Base-by-base conservation (phyloP, 371 early-diverging fungal species). In the Circinella minor region DNA sequence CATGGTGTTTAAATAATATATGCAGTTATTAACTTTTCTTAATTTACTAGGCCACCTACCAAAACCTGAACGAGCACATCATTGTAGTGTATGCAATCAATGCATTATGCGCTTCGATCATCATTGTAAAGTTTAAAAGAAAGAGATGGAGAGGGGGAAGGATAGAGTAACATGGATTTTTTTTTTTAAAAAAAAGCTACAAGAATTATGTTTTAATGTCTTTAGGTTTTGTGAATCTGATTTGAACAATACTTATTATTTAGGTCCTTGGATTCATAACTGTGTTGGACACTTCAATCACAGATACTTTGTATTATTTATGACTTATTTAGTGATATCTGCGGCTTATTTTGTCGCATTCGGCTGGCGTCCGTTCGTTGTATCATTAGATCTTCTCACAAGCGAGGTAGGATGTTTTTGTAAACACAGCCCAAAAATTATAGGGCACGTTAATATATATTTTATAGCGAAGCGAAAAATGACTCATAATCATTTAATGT, bases 51-150 rank as follows among this genome's bases (percentile, higher is more conserved):
- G 89, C 66, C 81, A 80, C 36, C 72, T 88, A 18, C 91, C 91
- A 4, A 96, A 95, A 77, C 95, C 98, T 11, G 94, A 93, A 71
- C 86, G 98, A 65, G 88, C 96, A 10, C 96, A 98, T 74, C 98
- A 98, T 75, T 98, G 98, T 78, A 90, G 90, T 62, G 90, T 92
- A 43, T 98, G 98, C 75, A 89, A 92, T 55, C 73, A 82, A 36
- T 98, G 97, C 72, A 91, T 97, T 4, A 83, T 90, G 46, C 85
- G 86, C 69, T 88, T 89, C 77, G 91, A 90, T 74, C 91, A 91
- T 68, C 87, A 87, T 65, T 87, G 91, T 86, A 85, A 79, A n/a
- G 17, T n/a, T 51, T n/a, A 0, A 13, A 13, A 15, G 15, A 51
- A 51, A 51, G 15, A 51, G 14, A n/a, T 5, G 6, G 3, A 15